Base-by-base conservation (phyloP, 305 asterid genomes). In the Ruellia speciosa region DNA sequence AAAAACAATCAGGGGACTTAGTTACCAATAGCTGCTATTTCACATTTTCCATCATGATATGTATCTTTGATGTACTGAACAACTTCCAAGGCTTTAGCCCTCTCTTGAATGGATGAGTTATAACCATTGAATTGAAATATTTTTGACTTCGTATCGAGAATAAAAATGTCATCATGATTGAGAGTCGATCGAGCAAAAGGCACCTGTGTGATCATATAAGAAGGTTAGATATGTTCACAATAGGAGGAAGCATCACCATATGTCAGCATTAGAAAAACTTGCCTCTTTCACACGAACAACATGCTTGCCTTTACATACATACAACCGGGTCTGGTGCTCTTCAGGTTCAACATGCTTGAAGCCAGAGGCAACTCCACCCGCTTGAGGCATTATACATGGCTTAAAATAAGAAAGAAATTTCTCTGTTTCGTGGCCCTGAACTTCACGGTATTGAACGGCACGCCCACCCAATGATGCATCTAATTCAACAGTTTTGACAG, bases 61-160 rank as follows among this genome's bases (percentile, higher is more conserved):
- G 85, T 79, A 72, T 88, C 95, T 66, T 81, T 88, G 59, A 88
- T 66, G 69, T 81, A 88, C 69, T 88, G 87, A 70, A 86, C 90
- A 61, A 88, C 95, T 74, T 85, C 97, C 73, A 88, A 75, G 49
- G 95, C 95, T 77, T 85, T 88, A 72, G 96, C 96, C 72, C 96
- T 78, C 81, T 81, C 95, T 80, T 84, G 97, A 71, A 79, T 86
- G 69, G 82, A 80, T 54, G 97, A 83, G 70, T 88, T 83, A 74
- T 82, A 83, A 53, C 97, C 95, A 57, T 85, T 81, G 75, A 88
- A 88, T 67, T 81, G 90, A 67, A 81, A 89, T 33, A 89, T 79
- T 72, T 86, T 89, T 34, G 83, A 76, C 70, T 72, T 76, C 0
- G 94, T 89, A 69, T 89, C 95, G 18, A 89, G 90, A 68, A 89